Conservation (phyloP, 768 basidiomycete species). For the Rhodotorula kratochvilovae region DNA sequence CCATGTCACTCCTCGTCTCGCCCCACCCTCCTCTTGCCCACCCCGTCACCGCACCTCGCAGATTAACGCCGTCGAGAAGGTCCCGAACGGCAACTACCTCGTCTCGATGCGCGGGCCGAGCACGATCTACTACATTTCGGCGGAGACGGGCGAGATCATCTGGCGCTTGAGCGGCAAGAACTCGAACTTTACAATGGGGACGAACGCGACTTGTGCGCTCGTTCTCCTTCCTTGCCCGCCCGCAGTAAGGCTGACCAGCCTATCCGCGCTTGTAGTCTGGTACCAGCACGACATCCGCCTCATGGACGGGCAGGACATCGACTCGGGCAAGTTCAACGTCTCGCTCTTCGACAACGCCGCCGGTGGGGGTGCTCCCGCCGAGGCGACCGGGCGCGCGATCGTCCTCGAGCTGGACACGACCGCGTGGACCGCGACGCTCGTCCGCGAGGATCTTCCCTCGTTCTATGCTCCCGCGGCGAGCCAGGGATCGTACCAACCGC, state of each 20-base stretch:
- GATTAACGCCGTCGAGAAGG: constrained; percentile 43
- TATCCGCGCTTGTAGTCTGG: background rate
- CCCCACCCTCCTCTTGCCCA: too few species aligned
- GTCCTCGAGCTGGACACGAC: background rate
- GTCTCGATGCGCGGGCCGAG: constrained; percentile 42
- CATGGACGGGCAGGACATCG: background rate
- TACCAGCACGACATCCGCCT: background rate
- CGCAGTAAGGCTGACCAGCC: background rate
- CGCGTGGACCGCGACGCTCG: background rate
- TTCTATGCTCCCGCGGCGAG: background rate
- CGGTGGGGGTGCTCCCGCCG: background rate
- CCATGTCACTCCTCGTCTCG: too few species aligned
- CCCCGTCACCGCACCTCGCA: too few species aligned
- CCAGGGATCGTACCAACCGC: background rate
- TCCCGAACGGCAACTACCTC: constrained; percentile 42
- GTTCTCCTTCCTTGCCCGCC: too few species aligned
- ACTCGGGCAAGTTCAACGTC: background rate
- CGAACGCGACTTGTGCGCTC: background rate
- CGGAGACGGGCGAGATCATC: constrained; percentile 31
- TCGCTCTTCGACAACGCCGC: background rate
- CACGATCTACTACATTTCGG: constrained; percentile 42
- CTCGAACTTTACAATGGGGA: constrained; percentile 35
- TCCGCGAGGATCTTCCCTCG: background rate
- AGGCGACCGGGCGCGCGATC: background rate
- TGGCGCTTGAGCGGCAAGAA: constrained; percentile 41